Percentiles rank a stretch among this genome's conserved stretches.
phyloP scores from a whole-genome alignment of 179 eudicot genomes.

The Heliamphora pulchella region DNA sequence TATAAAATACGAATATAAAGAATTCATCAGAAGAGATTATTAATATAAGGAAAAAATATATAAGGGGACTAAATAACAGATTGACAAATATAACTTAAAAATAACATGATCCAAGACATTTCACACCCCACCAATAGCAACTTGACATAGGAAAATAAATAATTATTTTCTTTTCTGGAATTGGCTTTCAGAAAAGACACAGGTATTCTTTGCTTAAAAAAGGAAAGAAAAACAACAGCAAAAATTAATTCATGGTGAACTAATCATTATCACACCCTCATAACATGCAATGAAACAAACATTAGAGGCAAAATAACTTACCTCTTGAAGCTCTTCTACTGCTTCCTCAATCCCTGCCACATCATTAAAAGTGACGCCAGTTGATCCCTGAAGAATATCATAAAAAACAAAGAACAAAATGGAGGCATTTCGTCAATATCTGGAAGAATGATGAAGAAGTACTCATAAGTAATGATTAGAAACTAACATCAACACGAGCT shows the following conservation, averaged over 20 bases:
- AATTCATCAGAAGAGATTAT: background rate
- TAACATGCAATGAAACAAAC: background rate
- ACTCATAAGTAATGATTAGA: conserved; percentile 2
- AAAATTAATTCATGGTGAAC: background rate
- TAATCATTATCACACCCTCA: background rate
- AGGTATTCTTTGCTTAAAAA: background rate
- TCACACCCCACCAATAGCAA: background rate
- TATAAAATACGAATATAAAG: background rate
- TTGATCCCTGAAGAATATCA: conserved; percentile 62
- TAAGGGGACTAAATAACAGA: background rate
- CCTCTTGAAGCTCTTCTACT: conserved; percentile 98
- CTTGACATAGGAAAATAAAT: background rate
- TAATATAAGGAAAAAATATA: background rate
- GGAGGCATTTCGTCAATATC: background rate
- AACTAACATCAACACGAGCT: conserved; percentile 94
- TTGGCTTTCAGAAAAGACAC: background rate
- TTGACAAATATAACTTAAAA: background rate
- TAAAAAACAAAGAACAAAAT: background rate
- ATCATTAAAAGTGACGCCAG: conserved; percentile 88
- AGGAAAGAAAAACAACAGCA: background rate
- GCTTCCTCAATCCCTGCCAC: conserved; percentile 98
- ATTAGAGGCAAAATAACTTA: conserved; percentile 17
- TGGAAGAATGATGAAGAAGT: conserved; percentile 4
- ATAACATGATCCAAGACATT: background rate
- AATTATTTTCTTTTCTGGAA: background rate